Base-by-base conservation (phyloP, 2,329 filamentous ascomycete genomes). In the Cladosporium sp. region DNA sequence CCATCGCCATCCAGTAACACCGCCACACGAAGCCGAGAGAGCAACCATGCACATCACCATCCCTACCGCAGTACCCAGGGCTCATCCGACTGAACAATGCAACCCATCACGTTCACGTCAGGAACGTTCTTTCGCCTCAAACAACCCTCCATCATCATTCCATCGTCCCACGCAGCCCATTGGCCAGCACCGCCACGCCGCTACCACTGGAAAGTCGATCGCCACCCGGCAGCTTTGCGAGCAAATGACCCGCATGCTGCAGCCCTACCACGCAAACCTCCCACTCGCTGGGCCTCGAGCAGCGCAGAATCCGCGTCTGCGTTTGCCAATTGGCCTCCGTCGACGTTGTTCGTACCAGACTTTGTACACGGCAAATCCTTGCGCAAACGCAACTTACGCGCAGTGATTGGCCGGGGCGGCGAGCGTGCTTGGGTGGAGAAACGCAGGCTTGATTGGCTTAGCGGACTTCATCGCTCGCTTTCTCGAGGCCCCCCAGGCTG, bases 241-340 rank as follows among this genome's bases (percentile, higher is more conserved):
- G 30, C 38, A 20, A 35, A 50, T 50, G 48, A 50, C 48, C 48
- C 40, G 48, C 48, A 50, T 43, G 16, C 39, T 49, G 46, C 46
- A 49, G 46, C 46, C 46, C 38, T 49, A 49, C 45, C 45, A 38
- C 20, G 22, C 27, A 12, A 29, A 40, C 27, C 30, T 5, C 22
- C 45, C 45, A 40, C 30, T 13, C 19, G 32, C 32, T 35, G 29
- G 32, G 19, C 30, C 22, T 27, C 22, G 22, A 27, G 8, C 12
- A 35, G 12, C 32, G 32, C 32, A 15, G 15, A 35, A n/a, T n/a
- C 4, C 3, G 1, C 25, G 27, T 36, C 2, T 48, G 33, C 18
- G 36, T 35, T 13, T 33, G 45, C 12, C 29, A 22, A 40, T 48
- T 48, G 45, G 45, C 27, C 29, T 32, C 11, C n/a, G 27, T 19